Percentiles rank a stretch among this genome's conserved stretches.
phyloP scores from a whole-genome alignment of 1,284 basidiomycete species.

The Hortiboletus rubellus region DNA sequence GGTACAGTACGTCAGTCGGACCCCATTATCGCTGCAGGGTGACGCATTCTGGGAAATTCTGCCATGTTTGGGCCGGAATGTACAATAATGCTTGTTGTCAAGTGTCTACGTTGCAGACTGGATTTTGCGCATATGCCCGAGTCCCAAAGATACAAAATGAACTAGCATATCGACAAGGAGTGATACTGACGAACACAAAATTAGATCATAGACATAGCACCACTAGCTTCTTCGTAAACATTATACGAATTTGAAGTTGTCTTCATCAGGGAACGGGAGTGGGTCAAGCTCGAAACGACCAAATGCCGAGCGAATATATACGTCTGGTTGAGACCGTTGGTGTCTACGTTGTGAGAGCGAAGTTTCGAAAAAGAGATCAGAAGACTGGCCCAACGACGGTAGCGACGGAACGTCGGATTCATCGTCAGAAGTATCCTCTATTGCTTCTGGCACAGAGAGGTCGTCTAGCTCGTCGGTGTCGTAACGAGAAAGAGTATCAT shows the following conservation, averaged over 20 bases:
- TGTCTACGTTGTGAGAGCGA: constrained; percentile 53
- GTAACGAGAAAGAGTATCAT: constrained; percentile 61
- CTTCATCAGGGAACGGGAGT: constrained; percentile 59
- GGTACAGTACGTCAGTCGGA: constrained; percentile 47
- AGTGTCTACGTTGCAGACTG: neutral
- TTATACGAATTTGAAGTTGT: constrained; percentile 45
- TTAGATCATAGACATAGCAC: constrained; percentile 37
- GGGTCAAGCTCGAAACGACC: constrained; percentile 66
- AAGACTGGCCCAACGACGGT: constrained; percentile 56
- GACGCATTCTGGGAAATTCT: constrained; percentile 33
- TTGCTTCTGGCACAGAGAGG: constrained; percentile 69
- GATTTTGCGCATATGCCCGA: neutral
- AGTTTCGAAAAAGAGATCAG: constrained; percentile 45
- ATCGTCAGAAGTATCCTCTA: constrained; percentile 80
- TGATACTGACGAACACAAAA: constrained; percentile 19
- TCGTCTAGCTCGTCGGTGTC: constrained; percentile 64
- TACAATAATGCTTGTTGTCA: neutral
- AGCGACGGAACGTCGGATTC: constrained; percentile 70
- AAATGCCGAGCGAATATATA: constrained; percentile 63
- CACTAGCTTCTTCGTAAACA: constrained; percentile 64
- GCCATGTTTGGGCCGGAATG: neutral
- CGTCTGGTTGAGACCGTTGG: constrained; percentile 49
- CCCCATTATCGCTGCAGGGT: constrained; percentile 23
- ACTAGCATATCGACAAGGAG: constrained; percentile 31
- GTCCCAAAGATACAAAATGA: constrained; percentile 24